Evolutionary conservation across 345 rosid species (phyloP).

Genomic region (Citrus medica): DNA sequence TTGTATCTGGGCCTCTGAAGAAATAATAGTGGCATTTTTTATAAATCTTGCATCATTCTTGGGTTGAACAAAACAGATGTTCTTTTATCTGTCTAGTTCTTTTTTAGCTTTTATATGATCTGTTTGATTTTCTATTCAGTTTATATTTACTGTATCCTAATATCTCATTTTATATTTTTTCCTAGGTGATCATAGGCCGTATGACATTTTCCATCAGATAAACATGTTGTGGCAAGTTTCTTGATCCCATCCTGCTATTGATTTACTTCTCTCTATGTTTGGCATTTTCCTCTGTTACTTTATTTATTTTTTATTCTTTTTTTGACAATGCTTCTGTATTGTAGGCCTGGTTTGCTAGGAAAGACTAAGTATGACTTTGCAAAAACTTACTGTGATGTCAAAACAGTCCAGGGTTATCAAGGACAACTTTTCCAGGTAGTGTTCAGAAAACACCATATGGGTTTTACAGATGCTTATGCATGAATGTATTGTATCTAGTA

Average conservation of each 20-base stretch:
- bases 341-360: constrained; percentile 96
- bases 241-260: constrained; percentile 5
- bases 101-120: neutral
- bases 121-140: neutral
- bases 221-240: constrained; percentile 82
- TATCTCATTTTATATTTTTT: constrained; percentile 25
- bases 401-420: constrained; percentile 39
- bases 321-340: constrained; percentile 26
- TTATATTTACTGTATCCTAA: constrained; percentile 29
- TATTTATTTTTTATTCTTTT: neutral
- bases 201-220: constrained; percentile 95
- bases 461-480: neutral
- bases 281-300: neutral
- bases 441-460: constrained; percentile 6
- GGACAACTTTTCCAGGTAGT: constrained; percentile 73
- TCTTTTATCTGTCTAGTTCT: neutral
- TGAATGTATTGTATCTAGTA: neutral
- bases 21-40: constrained; percentile 14
- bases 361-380: constrained; percentile 85
- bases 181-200: constrained; percentile 85
- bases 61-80: neutral
- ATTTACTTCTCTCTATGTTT: constrained; percentile 19
- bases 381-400: constrained; percentile 76
- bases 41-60: constrained; percentile 8
- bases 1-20: constrained; percentile 35